phyloP scores from a whole-genome alignment of 2,329 filamentous ascomycete genomes.

The Diaporthe amygdali region DNA sequence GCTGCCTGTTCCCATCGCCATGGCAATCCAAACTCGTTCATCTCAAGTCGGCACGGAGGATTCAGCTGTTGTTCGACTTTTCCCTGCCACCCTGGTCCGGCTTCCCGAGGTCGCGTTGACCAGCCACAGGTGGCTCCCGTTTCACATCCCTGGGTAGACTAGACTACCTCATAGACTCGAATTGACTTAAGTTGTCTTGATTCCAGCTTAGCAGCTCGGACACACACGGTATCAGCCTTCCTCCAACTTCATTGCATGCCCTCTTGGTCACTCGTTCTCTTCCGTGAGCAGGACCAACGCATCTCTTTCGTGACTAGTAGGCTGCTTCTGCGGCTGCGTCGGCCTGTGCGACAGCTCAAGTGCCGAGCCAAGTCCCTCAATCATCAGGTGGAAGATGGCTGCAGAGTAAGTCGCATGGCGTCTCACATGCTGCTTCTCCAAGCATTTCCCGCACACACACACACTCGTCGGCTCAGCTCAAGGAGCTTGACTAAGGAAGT shows the following conservation, averaged over 20 bases:
- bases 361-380: not conserved
- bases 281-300: not conserved
- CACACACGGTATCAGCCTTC: not conserved
- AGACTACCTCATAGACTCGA: constrained; percentile 11
- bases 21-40: not conserved
- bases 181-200: not conserved
- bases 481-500: constrained; percentile 14
- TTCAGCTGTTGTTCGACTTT: constrained; percentile 21
- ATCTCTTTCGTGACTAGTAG: not conserved
- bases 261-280: not conserved
- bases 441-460: not conserved
- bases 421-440: constrained; percentile 6
- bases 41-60: not conserved
- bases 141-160: not conserved
- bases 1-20: not conserved
- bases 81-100: not conserved
- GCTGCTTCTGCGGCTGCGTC: not conserved
- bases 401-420: constrained; percentile 21
- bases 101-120: constrained; percentile 1
- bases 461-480: constrained; percentile 1
- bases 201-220: not conserved
- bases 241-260: not conserved
- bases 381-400: constrained; percentile 14
- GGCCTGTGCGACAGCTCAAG: not conserved
- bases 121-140: constrained; percentile 7